These are phyloP conservation scores for Rhizopogon roseolus DNA, from an alignment of 768 basidiomycete genomes.

Conservation along the genomic window DNA sequence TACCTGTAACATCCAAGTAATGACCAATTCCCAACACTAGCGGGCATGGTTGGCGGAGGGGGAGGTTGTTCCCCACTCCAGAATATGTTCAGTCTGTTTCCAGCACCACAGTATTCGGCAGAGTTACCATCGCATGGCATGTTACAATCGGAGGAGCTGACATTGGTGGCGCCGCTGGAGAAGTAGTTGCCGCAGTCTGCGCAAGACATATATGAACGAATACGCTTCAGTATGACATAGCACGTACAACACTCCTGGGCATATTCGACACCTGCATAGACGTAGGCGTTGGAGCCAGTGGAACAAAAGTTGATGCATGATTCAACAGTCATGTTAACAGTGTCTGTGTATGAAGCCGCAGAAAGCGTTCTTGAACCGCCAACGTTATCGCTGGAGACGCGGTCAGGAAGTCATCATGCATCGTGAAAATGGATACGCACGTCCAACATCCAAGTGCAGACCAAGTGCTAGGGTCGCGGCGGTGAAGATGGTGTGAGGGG, in stretches of 20 bases:
- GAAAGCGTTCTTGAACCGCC: constrained; percentile 54
- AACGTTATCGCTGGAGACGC: constrained; percentile 42
- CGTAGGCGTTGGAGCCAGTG: constrained; percentile 31
- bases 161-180: constrained; percentile 38
- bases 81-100: constrained; percentile 55
- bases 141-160: constrained; percentile 50
- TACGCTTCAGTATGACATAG: constrained; percentile 1
- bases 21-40: constrained; percentile 57
- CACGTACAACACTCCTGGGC: constrained; percentile 57
- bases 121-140: constrained; percentile 58
- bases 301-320: constrained; percentile 41
- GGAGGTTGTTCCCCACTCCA: constrained; percentile 58
- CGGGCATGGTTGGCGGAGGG: constrained; percentile 45
- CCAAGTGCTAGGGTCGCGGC: constrained; percentile 48
- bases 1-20: constrained; percentile 76
- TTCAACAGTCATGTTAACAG: constrained; percentile 59
- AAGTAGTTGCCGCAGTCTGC: constrained; percentile 63
- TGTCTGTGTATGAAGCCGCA: constrained; percentile 39
- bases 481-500: constrained; percentile 4
- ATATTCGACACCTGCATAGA: constrained; percentile 71
- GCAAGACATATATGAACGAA: neutral
- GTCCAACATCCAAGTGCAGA: constrained; percentile 56
- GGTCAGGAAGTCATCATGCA: neutral
- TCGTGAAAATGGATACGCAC: constrained; percentile 31
- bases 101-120: constrained; percentile 56